Base-by-base conservation (phyloP, 257 asterid genomes). In the Avicennia marina region DNA sequence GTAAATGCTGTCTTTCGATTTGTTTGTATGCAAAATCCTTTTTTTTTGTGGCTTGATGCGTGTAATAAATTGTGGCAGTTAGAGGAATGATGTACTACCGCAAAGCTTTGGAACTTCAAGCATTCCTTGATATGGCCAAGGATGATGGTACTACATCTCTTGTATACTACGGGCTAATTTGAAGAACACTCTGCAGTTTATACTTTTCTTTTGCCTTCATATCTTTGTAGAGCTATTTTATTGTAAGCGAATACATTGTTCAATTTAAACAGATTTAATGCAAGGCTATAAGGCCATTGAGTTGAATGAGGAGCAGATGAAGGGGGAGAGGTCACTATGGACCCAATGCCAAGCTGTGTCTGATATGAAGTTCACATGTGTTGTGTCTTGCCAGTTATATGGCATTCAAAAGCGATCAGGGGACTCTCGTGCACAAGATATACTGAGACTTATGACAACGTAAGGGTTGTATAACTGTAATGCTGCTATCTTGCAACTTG, bases 71-170 rank as follows among this genome's bases (percentile, higher is more conserved):
- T 50, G 50, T 58, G 69, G 24, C 88, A 93, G 98, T 93, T 43
- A 77, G 98, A 71, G 98, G 98, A 64, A 93, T 93, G 98, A 93
- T 93, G 98, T 93, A 93, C 65, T 93, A 93, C 65, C 95, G 98
- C 62, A 89, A 75, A 82, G 98, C 98, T 63, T 79, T 93, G 11
- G 97, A 89, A 67, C 98, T 93, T 69, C 98, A 93, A 73, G 91
- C 97, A 29, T 93, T 93, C 78, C 97, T 89, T 63, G 98, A 93
- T 78, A 93, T 93, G 98, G 98, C 98, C 68, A 78, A 86, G 79
- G 87, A 93, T 80, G 98, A 89, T 51, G 98, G 98, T 93, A 83
- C 34, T 58, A 13, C 20, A 51, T 67, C 68, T 59, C 57, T 11
- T 36, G 38, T 20, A 32, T 68, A n/a, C 49, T 29, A 2, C 5